These are phyloP conservation scores for Syzygium oleosum DNA, from an alignment of 345 rosid genomes.

Conservation along the genomic window DNA sequence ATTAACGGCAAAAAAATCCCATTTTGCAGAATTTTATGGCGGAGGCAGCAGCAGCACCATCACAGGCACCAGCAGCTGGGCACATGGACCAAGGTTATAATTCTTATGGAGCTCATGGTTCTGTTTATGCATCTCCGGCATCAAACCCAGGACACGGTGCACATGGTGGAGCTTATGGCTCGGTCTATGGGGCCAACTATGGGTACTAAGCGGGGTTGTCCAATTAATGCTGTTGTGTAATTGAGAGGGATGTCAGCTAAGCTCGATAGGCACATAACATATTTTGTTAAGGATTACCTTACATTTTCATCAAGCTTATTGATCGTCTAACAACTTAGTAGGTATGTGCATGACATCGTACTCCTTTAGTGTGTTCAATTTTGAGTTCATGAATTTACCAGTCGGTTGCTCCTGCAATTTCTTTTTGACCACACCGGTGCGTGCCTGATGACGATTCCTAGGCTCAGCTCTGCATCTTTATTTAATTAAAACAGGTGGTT, in stretches of 20 bases:
- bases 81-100: conserved; percentile 78
- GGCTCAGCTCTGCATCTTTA: not conserved
- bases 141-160: conserved; percentile 56
- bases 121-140: conserved; percentile 73
- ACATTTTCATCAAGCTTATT: not conserved
- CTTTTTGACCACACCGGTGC: not conserved
- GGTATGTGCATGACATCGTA: not conserved
- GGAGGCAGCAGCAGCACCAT: conserved; percentile 64
- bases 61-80: conserved; percentile 46
- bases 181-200: conserved; percentile 62
- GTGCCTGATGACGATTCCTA: not conserved
- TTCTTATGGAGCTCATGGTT: conserved; percentile 72
- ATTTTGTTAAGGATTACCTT: not conserved
- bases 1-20: not conserved
- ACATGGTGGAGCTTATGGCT: conserved; percentile 54
- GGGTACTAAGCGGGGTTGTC: conserved; percentile 41
- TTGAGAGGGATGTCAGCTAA: not conserved
- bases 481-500: not conserved
- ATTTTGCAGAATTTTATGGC: conserved; percentile 90
- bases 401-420: not conserved
- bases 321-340: not conserved
- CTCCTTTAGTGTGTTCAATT: not conserved
- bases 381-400: not conserved
- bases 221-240: not conserved
- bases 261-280: not conserved